phyloP scores from a whole-genome alignment of 169 alveolate genomes.

The Ichthyophthirius multifiliis region DNA sequence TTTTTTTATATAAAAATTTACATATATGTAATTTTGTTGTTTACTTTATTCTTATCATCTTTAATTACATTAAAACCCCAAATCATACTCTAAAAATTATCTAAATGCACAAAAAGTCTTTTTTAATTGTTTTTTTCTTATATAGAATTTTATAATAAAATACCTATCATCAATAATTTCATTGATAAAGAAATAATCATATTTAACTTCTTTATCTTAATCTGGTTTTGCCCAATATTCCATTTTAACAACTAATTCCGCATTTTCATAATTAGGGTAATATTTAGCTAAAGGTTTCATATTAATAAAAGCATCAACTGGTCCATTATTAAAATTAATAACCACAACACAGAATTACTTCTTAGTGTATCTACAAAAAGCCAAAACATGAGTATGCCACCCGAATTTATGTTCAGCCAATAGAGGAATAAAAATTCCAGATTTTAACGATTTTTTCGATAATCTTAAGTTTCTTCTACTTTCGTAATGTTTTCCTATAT shows the following conservation, averaged over 20 bases:
- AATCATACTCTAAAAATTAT: constrained; percentile 6
- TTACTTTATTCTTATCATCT: neutral
- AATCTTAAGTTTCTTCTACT: constrained; percentile 76
- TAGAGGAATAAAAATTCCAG: constrained; percentile 78
- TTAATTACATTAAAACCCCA: constrained; percentile 26
- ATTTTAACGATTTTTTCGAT: constrained; percentile 62
- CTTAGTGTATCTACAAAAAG: constrained; percentile 75
- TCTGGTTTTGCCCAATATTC: constrained; percentile 51
- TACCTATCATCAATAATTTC: constrained; percentile 55
- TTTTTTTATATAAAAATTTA: neutral
- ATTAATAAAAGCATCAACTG: constrained; percentile 62
- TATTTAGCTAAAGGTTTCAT: constrained; percentile 42
- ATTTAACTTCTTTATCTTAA: constrained; percentile 35
- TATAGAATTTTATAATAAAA: neutral
- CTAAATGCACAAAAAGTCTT: neutral
- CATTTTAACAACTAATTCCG: constrained; percentile 60
- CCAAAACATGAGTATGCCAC: constrained; percentile 68
- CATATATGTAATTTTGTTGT: neutral
- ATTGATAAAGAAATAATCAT: constrained; percentile 59
- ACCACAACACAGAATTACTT: constrained; percentile 76
- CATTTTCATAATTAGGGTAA: constrained; percentile 31
- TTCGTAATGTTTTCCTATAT: constrained; percentile 77
- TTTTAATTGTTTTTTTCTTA: neutral
- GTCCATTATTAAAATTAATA: constrained; percentile 72
- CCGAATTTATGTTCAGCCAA: constrained; percentile 67